A percentile compares a stretch with the other conserved stretches of the same genome.
Conservation (phyloP, 345 rosid genomes). For the Clausena lansium region DNA sequence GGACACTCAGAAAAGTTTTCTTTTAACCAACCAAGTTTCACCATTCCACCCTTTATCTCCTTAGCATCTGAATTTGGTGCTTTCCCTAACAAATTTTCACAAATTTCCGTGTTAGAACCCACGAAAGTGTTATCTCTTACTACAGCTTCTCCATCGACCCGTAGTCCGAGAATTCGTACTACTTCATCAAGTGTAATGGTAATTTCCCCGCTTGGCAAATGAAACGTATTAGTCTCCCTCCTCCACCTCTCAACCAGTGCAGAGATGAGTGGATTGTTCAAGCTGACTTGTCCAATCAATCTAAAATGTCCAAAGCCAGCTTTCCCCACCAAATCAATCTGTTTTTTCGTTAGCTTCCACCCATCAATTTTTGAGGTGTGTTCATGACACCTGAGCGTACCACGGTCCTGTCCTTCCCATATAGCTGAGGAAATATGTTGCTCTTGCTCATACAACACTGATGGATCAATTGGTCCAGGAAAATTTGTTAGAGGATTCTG, state of each 20-base stretch:
- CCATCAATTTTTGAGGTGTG: constrained; percentile 69
- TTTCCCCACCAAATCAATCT: constrained; percentile 56
- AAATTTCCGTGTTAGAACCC: constrained; percentile 43
- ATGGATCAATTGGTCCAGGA: constrained; percentile 33
- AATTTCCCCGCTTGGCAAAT: constrained; percentile 72
- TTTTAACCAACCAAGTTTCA: constrained; percentile 71
- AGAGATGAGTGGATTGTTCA: constrained; percentile 72
- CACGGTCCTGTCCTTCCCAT: constrained; percentile 67
- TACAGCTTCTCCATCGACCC: constrained; percentile 69
- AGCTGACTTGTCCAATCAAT: constrained; percentile 63
- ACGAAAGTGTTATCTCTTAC: constrained; percentile 36
- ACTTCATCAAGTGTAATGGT: constrained; percentile 71
- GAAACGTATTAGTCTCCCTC: constrained; percentile 72
- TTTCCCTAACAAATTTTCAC: constrained; percentile 53
- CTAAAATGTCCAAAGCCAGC: constrained; percentile 74
- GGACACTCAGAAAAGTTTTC: constrained; percentile 69
- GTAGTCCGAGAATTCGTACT: constrained; percentile 55
- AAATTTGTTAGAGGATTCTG: constrained; percentile 11
- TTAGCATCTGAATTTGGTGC: constrained; percentile 49
- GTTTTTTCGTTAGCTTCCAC: constrained; percentile 63
- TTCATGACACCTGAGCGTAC: constrained; percentile 75
- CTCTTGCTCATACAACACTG: constrained; percentile 59
- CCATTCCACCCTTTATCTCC: constrained; percentile 64
- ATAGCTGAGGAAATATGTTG: constrained; percentile 56
- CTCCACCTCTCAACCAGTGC: constrained; percentile 77